A percentile compares a stretch with the other conserved stretches of the same genome.
phyloP scores from a whole-genome alignment of 495 filamentous ascomycete genomes.

The Trichoderma erinaceum region DNA sequence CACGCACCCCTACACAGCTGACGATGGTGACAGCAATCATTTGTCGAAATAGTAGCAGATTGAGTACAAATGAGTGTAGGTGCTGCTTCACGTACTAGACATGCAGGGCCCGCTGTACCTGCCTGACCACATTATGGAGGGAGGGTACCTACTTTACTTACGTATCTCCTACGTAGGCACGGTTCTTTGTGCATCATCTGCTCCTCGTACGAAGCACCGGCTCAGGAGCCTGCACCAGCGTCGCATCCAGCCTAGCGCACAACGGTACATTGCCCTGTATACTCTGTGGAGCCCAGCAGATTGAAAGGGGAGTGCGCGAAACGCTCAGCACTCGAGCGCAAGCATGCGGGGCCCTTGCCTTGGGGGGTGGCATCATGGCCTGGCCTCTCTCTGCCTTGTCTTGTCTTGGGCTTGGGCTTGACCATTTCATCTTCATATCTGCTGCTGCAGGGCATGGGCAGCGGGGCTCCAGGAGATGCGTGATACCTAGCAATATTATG shows the following conservation, averaged over 20 bases:
- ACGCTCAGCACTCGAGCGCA: too few relatives aligned
- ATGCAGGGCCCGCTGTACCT: neutral
- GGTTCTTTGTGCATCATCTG: neutral
- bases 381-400: too few relatives aligned
- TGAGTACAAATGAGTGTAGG: too few relatives aligned
- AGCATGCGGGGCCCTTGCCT: too few relatives aligned
- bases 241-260: neutral
- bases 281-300: neutral
- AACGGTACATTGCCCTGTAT: neutral
- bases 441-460: neutral
- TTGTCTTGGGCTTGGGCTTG: neutral
- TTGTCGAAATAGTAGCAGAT: too few relatives aligned
- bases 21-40: too few relatives aligned
- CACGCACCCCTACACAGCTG: too few relatives aligned
- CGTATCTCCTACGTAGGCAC: neutral
- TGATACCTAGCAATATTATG: neutral
- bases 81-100: neutral
- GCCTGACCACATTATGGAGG: neutral
- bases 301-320: neutral
- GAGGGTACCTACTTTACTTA: conserved; percentile 5
- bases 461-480: neutral
- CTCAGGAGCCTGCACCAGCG: conserved; percentile 10
- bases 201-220: neutral
- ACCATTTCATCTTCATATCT: neutral
- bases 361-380: neutral